Conservation (phyloP, 768 basidiomycete species). For the Epithele typhae region DNA sequence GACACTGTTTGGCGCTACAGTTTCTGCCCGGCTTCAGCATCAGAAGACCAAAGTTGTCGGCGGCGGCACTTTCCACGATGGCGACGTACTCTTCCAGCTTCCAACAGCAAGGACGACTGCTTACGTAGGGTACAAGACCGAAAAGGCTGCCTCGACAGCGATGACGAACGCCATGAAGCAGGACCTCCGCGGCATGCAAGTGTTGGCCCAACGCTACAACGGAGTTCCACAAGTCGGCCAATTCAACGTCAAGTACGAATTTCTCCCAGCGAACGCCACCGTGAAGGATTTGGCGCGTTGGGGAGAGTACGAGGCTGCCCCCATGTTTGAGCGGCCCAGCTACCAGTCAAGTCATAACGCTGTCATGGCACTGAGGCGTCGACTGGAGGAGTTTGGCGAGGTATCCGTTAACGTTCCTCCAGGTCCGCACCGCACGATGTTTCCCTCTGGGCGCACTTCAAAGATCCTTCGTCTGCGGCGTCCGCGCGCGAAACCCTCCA, state of each 20-base stretch:
- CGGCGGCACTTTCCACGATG: slow-evolving; percentile 41
- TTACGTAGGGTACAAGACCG: slow-evolving; percentile 58
- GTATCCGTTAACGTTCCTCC: slow-evolving; percentile 42
- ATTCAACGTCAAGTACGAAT: slow-evolving; percentile 56
- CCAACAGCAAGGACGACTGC: slow-evolving; percentile 51
- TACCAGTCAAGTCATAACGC: slow-evolving; percentile 34
- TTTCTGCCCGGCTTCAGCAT: slow-evolving; percentile 45
- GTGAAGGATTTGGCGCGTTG: slow-evolving; percentile 42
- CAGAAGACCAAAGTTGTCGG: slow-evolving; percentile 34
- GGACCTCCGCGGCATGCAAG: slow-evolving; percentile 34
- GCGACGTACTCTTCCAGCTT: slow-evolving; percentile 55
- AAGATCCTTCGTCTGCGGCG: slow-evolving; percentile 46
- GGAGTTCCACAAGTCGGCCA: slow-evolving; percentile 55
- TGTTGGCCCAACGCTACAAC: slow-evolving; percentile 47
- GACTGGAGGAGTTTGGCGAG: slow-evolving; percentile 36
- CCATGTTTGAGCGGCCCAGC: slow-evolving; percentile 49
- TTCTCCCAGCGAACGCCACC: slow-evolving; percentile 43
- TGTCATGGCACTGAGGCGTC: slow-evolving; percentile 31
- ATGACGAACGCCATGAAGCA: slow-evolving; percentile 38
- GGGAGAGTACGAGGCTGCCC: slow-evolving; percentile 37
- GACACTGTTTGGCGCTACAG: slow-evolving; percentile 31
- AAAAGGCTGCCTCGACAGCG: slow-evolving; percentile 45
- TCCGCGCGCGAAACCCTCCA: slow-evolving; percentile 46
- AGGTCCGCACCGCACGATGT: slow-evolving; percentile 43
- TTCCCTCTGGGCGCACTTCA: slow-evolving; percentile 57